A percentile compares a stretch with the other conserved stretches of the same genome.
Conservation (phyloP, 2,329 filamentous ascomycete genomes). For the Seiridium unicorne region DNA sequence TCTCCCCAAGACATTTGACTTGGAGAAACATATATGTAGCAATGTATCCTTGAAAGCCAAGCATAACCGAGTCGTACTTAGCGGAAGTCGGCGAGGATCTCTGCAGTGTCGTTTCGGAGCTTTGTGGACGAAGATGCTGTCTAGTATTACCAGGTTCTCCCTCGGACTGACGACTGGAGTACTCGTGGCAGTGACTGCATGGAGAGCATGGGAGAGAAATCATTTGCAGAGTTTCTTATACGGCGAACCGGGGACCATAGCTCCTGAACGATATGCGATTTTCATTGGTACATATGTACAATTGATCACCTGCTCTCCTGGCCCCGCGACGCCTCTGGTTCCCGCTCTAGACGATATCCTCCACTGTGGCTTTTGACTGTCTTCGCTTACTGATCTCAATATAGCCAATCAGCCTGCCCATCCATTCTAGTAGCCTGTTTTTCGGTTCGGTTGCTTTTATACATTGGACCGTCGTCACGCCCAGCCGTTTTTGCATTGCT, state of each 20-base stretch:
- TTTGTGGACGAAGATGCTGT: too few relatives aligned
- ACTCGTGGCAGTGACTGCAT: neutral
- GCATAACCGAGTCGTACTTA: too few relatives aligned
- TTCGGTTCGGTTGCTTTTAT: neutral
- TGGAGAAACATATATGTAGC: too few relatives aligned
- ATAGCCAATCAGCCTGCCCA: neutral
- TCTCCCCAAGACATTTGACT: too few relatives aligned
- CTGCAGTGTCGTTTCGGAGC: neutral
- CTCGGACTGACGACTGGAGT: too few relatives aligned
- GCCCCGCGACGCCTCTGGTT: neutral
- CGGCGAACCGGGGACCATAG: neutral
- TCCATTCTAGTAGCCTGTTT: neutral
- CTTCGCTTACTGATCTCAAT: neutral
- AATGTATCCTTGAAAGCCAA: too few relatives aligned
- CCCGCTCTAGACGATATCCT: neutral
- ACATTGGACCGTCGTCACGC: neutral
- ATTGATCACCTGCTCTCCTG: neutral
- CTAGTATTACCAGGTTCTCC: too few relatives aligned
- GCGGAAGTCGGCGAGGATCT: neutral
- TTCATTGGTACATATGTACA: constrained; percentile 8
- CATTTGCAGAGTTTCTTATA: constrained; percentile 12
- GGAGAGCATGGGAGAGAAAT: constrained; percentile 20
- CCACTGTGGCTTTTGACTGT: neutral
- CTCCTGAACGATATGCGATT: constrained; percentile 1
- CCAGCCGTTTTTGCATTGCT: constrained; percentile 13